Evolutionary conservation across 257 asterid genomes (phyloP).

Genomic region (Mentha longifolia): DNA sequence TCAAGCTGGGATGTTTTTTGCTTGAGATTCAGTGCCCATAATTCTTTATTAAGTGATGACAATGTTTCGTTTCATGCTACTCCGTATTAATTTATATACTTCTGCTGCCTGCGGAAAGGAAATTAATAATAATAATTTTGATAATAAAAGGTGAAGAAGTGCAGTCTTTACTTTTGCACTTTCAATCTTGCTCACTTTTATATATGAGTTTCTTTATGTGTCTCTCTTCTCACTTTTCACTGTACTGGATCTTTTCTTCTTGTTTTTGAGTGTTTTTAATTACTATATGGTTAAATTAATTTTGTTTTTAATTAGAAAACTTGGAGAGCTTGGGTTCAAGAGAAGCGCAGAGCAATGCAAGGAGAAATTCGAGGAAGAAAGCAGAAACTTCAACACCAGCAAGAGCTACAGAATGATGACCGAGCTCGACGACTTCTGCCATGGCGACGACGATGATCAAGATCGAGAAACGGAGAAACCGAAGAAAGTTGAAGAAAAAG

Average conservation of each 20-base stretch:
- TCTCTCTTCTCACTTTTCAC: too few species aligned
- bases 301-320: constrained; percentile 54
- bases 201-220: too few species aligned
- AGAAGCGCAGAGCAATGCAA: constrained; percentile 73
- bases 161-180: too few species aligned
- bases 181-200: too few species aligned
- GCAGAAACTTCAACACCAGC: constrained; percentile 44
- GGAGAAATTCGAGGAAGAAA: constrained; percentile 69
- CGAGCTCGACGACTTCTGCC: constrained; percentile 57
- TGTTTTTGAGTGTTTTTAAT: neutral
- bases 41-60: too few species aligned
- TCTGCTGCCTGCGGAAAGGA: too few species aligned
- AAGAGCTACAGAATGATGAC: constrained; percentile 42
- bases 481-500: neutral
- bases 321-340: constrained; percentile 62
- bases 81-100: too few species aligned
- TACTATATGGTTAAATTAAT: neutral
- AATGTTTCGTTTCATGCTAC: too few species aligned
- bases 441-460: constrained; percentile 28
- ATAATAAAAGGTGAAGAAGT: too few species aligned
- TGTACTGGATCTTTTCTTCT: too few species aligned
- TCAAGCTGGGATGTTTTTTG: too few species aligned
- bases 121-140: too few species aligned
- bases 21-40: neutral
- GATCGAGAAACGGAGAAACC: constrained; percentile 26